Evolutionary conservation across 2,329 filamentous ascomycete genomes (phyloP).

Genomic region (Aspergillus sp.): DNA sequence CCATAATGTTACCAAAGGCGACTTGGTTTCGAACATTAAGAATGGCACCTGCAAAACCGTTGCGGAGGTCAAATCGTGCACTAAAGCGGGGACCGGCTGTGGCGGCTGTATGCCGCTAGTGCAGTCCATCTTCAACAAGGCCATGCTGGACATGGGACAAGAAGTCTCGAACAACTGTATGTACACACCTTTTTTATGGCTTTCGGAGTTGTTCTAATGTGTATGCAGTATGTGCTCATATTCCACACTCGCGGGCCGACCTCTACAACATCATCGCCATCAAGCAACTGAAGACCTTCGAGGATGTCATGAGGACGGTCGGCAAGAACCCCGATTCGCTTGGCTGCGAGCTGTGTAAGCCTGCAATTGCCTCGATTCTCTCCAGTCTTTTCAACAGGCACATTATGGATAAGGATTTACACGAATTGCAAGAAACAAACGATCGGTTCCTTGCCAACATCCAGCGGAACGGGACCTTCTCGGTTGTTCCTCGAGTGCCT

Average conservation of each 20-base stretch:
- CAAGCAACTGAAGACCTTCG: conserved; percentile 71
- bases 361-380: conserved; percentile 76
- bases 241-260: conserved; percentile 78
- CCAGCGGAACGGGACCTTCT: conserved; percentile 87
- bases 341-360: conserved; percentile 87
- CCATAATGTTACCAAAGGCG: conserved; percentile 87
- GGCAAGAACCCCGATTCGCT: conserved; percentile 71
- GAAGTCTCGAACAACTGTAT: conserved; percentile 76
- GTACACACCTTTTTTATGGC: conserved; percentile 12
- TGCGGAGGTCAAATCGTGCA: conserved; percentile 82
- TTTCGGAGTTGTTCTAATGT: conserved; percentile 10
- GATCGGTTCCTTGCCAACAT: conserved; percentile 87
- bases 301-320: conserved; percentile 74
- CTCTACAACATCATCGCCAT: conserved; percentile 88
- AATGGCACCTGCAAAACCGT: conserved; percentile 79
- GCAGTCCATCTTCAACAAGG: conserved; percentile 85
- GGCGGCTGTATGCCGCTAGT: conserved; percentile 88
- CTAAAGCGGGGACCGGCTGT: conserved; percentile 87
- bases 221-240: conserved; percentile 70
- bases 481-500: conserved; percentile 78
- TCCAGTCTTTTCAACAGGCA: conserved; percentile 81
- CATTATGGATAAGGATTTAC: conserved; percentile 68
- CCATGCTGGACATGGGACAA: conserved; percentile 80
- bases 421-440: conserved; percentile 87
- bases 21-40: conserved; percentile 71